Base-by-base conservation (phyloP, 768 basidiomycete genomes). In the Sarcodon aspratus region DNA sequence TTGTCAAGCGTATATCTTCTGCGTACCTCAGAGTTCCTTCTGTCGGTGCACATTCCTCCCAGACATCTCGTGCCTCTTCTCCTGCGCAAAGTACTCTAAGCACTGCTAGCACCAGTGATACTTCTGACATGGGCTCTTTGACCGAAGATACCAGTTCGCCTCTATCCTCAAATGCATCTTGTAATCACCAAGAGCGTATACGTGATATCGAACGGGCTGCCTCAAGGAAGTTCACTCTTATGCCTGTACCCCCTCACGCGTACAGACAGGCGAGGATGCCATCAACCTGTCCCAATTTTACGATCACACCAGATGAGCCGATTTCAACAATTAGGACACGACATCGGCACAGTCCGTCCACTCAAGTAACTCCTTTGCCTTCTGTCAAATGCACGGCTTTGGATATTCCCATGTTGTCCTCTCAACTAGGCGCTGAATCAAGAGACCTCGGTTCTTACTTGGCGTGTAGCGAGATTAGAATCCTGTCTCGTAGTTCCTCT, bases 101-200 rank as follows among this genome's bases (percentile, higher is more conserved):
- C 64, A 70, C 67, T 56, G 69, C 66, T 34, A 69, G 68, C 37
- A 64, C 64, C 31, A 71, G 70, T 37, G 53, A 54, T 40, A 60
- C 60, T 34, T 81, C 82, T 2, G 82, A 82, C 46, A 68, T 79
- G 57, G 76, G 72, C 49, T 82, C 78, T 27, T 64, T 82, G 43
- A 73, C 74, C n/a, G 80, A 82, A 51, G 79, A 82, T 53, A 74
- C 70, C 17, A 75, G 73, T 34, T 42, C 17, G 40, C 40, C 40
- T 42, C 40, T 42, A 17, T 12, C 49, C 50, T 76, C 78, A 17
- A 77, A 77, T 43, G 62, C 70, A 6, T 68, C 69, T 33, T 66
- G 67, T 44, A 66, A 68, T 27, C 21, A 27, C 21, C 21, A 27
- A 18, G 58, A 52, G 34, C 62, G 35, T 47, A 55, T 35, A 49